Conservation (phyloP, 2,329 filamentous ascomycete genomes). For the Claviceps lovelessii region DNA sequence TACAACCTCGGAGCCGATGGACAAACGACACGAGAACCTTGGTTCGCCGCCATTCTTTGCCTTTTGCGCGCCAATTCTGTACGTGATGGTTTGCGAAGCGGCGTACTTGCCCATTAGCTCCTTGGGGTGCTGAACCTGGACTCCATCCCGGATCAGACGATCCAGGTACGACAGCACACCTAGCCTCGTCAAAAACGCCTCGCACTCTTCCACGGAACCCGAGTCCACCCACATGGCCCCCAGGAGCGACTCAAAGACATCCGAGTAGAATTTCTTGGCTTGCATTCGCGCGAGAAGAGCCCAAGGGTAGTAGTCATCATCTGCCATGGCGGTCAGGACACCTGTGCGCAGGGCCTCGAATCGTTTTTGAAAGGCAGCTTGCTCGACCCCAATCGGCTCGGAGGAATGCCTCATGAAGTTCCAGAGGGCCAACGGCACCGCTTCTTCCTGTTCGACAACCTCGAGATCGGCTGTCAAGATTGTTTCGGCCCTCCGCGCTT, state of each 20-base stretch:
- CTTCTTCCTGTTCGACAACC: constrained; percentile 9
- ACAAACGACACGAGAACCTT: constrained; percentile 31
- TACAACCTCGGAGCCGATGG: constrained; percentile 32
- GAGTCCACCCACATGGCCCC: constrained; percentile 78
- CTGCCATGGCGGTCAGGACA: constrained; percentile 36
- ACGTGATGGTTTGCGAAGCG: constrained; percentile 36
- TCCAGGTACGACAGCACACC: constrained; percentile 52
- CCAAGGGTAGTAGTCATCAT: constrained; percentile 59
- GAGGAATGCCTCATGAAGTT: constrained; percentile 52
- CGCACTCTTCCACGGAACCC: constrained; percentile 46
- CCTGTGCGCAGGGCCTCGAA: constrained; percentile 33
- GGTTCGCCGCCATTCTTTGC: constrained; percentile 11
- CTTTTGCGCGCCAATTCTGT: constrained; percentile 25
- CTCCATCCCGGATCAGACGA: constrained; percentile 41
- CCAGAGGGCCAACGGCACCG: constrained; percentile 38
- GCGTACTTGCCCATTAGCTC: constrained; percentile 51
- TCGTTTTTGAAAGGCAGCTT: constrained; percentile 28
- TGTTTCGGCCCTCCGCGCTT: constrained; percentile 11
- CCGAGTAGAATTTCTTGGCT: constrained; percentile 66
- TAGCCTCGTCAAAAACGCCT: constrained; percentile 42
- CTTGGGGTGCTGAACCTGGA: constrained; percentile 52
- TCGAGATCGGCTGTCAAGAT: constrained; percentile 7
- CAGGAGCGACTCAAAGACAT: constrained; percentile 66
- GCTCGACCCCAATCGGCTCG: constrained; percentile 29
- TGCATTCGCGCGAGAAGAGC: constrained; percentile 48